Percentiles rank a stretch among this genome's conserved stretches.
Evolutionary conservation across 768 basidiomycete genomes (phyloP).

Genomic region (Suillus ampliporus): DNA sequence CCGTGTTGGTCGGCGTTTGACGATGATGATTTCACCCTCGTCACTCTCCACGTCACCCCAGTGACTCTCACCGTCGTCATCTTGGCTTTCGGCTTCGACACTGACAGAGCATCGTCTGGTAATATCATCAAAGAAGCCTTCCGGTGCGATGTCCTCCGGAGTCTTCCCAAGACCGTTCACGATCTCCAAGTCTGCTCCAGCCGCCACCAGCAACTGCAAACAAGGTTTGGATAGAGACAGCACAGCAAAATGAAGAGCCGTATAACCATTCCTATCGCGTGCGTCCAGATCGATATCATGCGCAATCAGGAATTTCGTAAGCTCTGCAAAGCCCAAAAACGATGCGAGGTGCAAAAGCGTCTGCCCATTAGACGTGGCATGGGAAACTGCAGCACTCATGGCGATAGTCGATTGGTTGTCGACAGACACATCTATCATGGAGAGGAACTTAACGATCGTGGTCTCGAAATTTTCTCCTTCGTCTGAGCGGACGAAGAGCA

Average conservation of each 20-base stretch:
- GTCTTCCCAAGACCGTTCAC: slow-evolving; percentile 76
- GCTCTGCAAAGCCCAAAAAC: slow-evolving; percentile 74
- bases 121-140: slow-evolving; percentile 50
- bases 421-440: slow-evolving; percentile 71
- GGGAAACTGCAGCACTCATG: slow-evolving; percentile 65
- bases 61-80: slow-evolving; percentile 61
- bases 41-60: slow-evolving; percentile 78
- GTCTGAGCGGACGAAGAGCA: slow-evolving; percentile 59
- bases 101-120: slow-evolving; percentile 17
- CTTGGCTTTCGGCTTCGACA: slow-evolving; percentile 29
- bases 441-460: slow-evolving; percentile 80
- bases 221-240: slow-evolving; percentile 68
- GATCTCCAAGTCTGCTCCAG: slow-evolving; percentile 80
- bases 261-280: slow-evolving; percentile 90
- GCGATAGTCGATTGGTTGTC: slow-evolving; percentile 49
- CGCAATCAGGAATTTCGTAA: slow-evolving; percentile 73
- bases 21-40: slow-evolving; percentile 46
- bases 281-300: slow-evolving; percentile 80
- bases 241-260: slow-evolving; percentile 86
- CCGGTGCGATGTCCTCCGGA: slow-evolving; percentile 61
- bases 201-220: slow-evolving; percentile 68
- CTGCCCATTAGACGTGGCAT: slow-evolving; percentile 74
- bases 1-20: slow-evolving; percentile 39
- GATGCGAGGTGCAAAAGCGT: slow-evolving; percentile 89
- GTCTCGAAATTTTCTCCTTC: slow-evolving; percentile 72